Percentiles rank a stretch among this genome's conserved stretches.
Conservation (phyloP, 192 early-diverging fungal species). For the Coemansia asiatica region DNA sequence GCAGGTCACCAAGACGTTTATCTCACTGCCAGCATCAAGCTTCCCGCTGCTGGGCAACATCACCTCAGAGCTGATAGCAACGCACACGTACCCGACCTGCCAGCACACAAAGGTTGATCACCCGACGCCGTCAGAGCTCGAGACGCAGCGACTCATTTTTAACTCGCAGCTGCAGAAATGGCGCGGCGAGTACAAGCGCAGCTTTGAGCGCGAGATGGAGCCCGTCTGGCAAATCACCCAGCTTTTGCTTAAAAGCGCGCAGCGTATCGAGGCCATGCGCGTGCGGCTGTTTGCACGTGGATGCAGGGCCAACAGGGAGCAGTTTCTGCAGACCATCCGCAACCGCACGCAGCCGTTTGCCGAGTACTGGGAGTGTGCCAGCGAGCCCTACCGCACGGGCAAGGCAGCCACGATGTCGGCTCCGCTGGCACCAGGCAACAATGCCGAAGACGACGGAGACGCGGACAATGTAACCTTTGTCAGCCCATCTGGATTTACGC, state of each 20-base stretch:
- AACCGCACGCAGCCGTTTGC: slow-evolving; percentile 55
- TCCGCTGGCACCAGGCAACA: slow-evolving; percentile 1
- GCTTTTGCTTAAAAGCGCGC: slow-evolving; percentile 55
- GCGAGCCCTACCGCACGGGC: slow-evolving; percentile 48
- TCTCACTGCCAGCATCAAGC: slow-evolving; percentile 60
- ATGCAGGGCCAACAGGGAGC: slow-evolving; percentile 50
- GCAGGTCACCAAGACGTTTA: slow-evolving; percentile 64
- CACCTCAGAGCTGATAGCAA: slow-evolving; percentile 66
- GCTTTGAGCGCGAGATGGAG: slow-evolving; percentile 61
- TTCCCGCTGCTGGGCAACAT: slow-evolving; percentile 71
- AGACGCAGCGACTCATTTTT: slow-evolving; percentile 65
- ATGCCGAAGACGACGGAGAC: background rate
- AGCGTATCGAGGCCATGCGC: slow-evolving; percentile 58
- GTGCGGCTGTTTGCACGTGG: slow-evolving; percentile 55
- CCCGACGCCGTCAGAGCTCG: slow-evolving; percentile 68
- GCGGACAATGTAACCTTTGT: slow-evolving; percentile 1
- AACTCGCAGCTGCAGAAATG: slow-evolving; percentile 64
- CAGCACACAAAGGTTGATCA: slow-evolving; percentile 66
- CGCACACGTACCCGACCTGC: slow-evolving; percentile 70
- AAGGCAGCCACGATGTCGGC: slow-evolving; percentile 22
- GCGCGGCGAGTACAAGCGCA: slow-evolving; percentile 58
- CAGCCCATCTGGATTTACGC: slow-evolving; percentile 4
- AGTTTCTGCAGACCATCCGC: slow-evolving; percentile 55
- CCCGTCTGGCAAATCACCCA: slow-evolving; percentile 66
- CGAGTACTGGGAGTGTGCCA: slow-evolving; percentile 57